phyloP scores from a whole-genome alignment of 2,329 filamentous ascomycete genomes.

The Amauroascus verrucosus region DNA sequence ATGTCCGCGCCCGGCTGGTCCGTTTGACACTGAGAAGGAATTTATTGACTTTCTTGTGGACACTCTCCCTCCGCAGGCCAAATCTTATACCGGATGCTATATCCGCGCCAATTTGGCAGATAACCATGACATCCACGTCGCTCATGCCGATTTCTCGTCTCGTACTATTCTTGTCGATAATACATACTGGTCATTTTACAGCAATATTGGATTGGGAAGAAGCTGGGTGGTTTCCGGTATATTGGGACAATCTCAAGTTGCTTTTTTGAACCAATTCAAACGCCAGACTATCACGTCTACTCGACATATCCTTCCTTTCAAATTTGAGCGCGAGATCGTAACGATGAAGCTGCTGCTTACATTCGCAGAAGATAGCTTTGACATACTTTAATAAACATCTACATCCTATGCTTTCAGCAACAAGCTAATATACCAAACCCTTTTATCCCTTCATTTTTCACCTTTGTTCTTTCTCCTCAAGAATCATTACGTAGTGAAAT shows the following conservation, averaged over 20 bases:
- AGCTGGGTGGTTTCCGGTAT: slow-evolving; percentile 17
- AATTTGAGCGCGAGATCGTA: too few species aligned
- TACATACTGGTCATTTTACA: slow-evolving; percentile 15
- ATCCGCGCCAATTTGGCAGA: neutral
- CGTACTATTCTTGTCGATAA: slow-evolving; percentile 18
- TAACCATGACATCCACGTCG: slow-evolving; percentile 12
- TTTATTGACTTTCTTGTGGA: slow-evolving; percentile 9
- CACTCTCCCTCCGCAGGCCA: neutral
- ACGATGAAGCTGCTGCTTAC: too few species aligned
- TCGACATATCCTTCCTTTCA: too few species aligned
- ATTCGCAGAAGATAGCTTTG: too few species aligned
- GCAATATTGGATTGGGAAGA: slow-evolving; percentile 19
- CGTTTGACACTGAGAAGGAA: slow-evolving; percentile 11
- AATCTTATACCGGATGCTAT: neutral
- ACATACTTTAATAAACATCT: too few species aligned
- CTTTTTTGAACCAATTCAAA: neutral
- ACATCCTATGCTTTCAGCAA: too few species aligned
- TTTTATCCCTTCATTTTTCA: too few species aligned
- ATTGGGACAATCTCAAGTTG: slow-evolving; percentile 12
- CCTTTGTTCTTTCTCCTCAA: too few species aligned
- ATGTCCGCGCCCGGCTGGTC: neutral
- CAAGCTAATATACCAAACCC: too few species aligned
- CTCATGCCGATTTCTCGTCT: slow-evolving; percentile 17
- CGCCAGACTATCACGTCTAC: too few species aligned
- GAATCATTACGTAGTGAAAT: too few species aligned